A percentile compares a stretch with the other conserved stretches of the same genome.
Conservation (phyloP, 1,284 basidiomycete genomes). For the Apiotrichum akiyoshidainum region DNA sequence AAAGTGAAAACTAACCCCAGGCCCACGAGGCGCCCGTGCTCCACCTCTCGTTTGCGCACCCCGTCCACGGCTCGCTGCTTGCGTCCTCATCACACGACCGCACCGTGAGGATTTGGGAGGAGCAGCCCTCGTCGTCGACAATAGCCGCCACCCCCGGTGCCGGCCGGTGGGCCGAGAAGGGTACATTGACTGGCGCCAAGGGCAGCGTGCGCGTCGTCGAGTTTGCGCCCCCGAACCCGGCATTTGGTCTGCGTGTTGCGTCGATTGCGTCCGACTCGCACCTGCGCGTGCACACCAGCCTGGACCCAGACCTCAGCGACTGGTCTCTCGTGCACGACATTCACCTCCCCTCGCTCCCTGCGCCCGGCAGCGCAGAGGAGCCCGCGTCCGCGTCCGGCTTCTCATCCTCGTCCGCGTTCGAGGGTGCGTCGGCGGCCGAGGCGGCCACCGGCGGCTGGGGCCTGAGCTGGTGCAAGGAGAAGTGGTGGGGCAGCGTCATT, state of each 20-base stretch:
- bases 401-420: conserved; percentile 1
- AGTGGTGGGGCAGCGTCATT: conserved; percentile 85
- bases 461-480: conserved; percentile 88
- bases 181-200: conserved; percentile 72
- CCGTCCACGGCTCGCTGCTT: conserved; percentile 78
- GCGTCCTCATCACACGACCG: conserved; percentile 83
- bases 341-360: conserved; percentile 60
- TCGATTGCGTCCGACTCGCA: conserved; percentile 80
- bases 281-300: conserved; percentile 82
- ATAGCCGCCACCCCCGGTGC: neutral
- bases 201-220: conserved; percentile 78
- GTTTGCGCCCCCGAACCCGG: conserved; percentile 68
- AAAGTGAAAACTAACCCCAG: conserved; percentile 53
- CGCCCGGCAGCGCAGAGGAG: conserved; percentile 18
- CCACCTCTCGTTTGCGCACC: conserved; percentile 81
- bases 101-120: conserved; percentile 86
- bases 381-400: conserved; percentile 1
- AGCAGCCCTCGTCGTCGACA: conserved; percentile 37
- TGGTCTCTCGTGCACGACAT: conserved; percentile 79
- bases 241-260: conserved; percentile 81
- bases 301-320: conserved; percentile 72
- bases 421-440: conserved; percentile 26
- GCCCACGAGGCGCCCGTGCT: conserved; percentile 84
- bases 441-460: conserved; percentile 84
- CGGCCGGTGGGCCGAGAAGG: conserved; percentile 65